Percentiles rank a stretch among this genome's conserved stretches.
Evolutionary conservation across 2,329 filamentous ascomycete species (phyloP).

Genomic region (Fusarium stilboides): DNA sequence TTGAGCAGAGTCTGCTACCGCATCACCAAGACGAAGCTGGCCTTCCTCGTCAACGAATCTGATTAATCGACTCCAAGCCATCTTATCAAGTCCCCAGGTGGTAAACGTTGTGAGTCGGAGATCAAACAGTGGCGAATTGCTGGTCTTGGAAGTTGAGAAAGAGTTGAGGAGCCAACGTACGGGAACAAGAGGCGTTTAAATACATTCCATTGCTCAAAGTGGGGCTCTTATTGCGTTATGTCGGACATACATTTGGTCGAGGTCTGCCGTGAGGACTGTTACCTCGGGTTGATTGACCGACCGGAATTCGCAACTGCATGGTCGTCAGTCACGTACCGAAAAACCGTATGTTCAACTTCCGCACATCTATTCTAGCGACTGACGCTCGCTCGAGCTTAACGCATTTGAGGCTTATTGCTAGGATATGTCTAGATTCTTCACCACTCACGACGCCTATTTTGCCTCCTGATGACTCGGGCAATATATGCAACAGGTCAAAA

Average conservation of each 20-base stretch:
- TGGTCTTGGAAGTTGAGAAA: neutral
- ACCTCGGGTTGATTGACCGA: neutral
- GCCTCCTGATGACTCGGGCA: too few species aligned
- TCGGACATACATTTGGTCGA: neutral
- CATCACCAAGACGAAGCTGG: conserved; percentile 13
- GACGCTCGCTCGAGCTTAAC: too few species aligned
- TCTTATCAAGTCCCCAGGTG: neutral
- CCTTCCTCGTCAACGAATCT: conserved; percentile 16
- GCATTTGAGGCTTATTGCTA: too few species aligned
- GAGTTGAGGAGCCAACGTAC: neutral
- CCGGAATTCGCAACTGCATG: neutral
- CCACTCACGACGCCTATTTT: too few species aligned
- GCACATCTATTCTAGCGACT: accelerated
- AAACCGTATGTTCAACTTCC: neutral
- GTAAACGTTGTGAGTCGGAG: neutral
- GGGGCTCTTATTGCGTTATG: neutral
- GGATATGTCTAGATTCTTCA: too few species aligned
- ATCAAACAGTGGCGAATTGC: neutral
- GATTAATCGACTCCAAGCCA: conserved; percentile 22
- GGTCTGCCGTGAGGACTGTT: neutral
- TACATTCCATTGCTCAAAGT: neutral
- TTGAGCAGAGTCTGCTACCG: conserved; percentile 1
- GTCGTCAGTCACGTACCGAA: neutral
- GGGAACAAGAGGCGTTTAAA: neutral
- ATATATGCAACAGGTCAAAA: too few species aligned